phyloP scores from a whole-genome alignment of 345 rosid species.

The Brassica rapa region DNA sequence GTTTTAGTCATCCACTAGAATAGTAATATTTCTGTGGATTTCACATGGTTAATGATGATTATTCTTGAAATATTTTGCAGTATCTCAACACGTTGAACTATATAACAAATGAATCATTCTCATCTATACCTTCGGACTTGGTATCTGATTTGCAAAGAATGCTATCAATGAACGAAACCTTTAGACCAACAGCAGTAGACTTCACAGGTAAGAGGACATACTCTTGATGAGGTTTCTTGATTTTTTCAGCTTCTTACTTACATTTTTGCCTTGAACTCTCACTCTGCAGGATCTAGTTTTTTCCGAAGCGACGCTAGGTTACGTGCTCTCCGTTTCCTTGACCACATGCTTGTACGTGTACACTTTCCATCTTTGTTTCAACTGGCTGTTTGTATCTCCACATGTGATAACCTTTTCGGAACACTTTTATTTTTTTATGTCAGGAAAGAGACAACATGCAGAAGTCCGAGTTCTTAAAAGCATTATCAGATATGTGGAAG shows the following conservation, averaged over 20 bases:
- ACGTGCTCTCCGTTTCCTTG: conserved; percentile 99
- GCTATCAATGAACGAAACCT: conserved; percentile 83
- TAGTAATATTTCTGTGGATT: neutral
- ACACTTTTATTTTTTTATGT: conserved; percentile 18
- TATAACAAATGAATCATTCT: conserved; percentile 85
- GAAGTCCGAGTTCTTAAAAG: conserved; percentile 96
- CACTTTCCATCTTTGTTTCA: conserved; percentile 12
- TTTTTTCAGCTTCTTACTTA: conserved; percentile 19
- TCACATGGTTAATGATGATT: conserved; percentile 14
- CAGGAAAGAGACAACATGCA: conserved; percentile 98
- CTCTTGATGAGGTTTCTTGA: conserved; percentile 12
- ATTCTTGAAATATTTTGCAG: conserved; percentile 51
- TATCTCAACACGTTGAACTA: conserved; percentile 85
- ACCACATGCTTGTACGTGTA: conserved; percentile 89
- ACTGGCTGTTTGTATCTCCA: conserved; percentile 17
- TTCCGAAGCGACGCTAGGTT: conserved; percentile 90
- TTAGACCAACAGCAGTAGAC: conserved; percentile 86
- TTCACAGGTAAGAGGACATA: conserved; percentile 65
- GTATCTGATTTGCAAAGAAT: conserved; percentile 88
- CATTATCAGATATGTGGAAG: conserved; percentile 98
- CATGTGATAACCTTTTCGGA: conserved; percentile 6
- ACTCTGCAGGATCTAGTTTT: conserved; percentile 78
- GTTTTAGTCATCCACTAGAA: neutral
- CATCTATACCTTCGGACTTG: conserved; percentile 78
- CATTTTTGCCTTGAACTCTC: conserved; percentile 20